Percentiles rank a stretch among this genome's conserved stretches.
Evolutionary conservation across 2,329 filamentous ascomycete genomes (phyloP).

Genomic region (Kalmusia sp.): DNA sequence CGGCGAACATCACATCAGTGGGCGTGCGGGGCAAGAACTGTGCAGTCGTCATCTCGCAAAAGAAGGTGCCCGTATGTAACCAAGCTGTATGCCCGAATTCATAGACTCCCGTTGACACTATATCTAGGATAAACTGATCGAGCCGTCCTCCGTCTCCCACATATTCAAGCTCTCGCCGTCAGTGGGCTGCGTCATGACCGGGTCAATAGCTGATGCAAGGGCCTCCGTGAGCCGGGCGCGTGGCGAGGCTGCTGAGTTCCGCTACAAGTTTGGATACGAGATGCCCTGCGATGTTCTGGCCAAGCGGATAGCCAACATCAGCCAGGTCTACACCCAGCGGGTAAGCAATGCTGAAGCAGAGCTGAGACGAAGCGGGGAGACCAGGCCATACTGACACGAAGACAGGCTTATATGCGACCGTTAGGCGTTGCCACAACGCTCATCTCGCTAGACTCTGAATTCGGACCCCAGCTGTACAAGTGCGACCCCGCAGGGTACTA

Average conservation of each 20-base stretch:
- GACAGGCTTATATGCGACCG: conserved; percentile 93
- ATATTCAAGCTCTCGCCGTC: conserved; percentile 97
- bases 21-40: conserved; percentile 96
- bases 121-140: conserved; percentile 93
- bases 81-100: not conserved
- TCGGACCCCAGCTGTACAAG: conserved; percentile 95
- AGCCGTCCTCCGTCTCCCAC: conserved; percentile 94
- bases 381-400: conserved; percentile 37
- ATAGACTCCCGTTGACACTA: conserved; percentile 1
- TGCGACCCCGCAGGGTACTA: conserved; percentile 98
- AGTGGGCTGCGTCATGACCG: conserved; percentile 97
- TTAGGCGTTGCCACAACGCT: conserved; percentile 95
- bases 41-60: conserved; percentile 96
- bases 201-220: conserved; percentile 95
- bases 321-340: conserved; percentile 97
- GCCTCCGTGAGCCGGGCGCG: conserved; percentile 91
- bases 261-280: conserved; percentile 98
- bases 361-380: conserved; percentile 9
- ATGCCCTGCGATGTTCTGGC: conserved; percentile 98
- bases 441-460: conserved; percentile 91
- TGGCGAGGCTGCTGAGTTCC: conserved; percentile 95
- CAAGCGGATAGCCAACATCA: conserved; percentile 98
- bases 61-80: conserved; percentile 96
- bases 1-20: conserved; percentile 98
- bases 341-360: conserved; percentile 59